Conservation (phyloP, 129 eudicot species). For the Tagetes erecta region DNA sequence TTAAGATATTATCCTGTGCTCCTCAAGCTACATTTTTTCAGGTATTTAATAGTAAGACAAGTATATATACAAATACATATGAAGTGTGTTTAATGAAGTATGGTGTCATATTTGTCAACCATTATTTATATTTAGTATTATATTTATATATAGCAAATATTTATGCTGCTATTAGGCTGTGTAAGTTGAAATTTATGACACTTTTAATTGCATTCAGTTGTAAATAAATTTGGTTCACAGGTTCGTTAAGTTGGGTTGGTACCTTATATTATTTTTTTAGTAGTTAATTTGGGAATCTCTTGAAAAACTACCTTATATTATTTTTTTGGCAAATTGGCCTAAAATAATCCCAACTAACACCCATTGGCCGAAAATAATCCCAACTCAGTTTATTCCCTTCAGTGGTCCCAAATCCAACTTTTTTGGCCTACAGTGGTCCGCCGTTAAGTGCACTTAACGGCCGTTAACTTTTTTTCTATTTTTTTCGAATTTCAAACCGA, state of each 20-base stretch:
- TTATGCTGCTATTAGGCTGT: slow-evolving; percentile 29
- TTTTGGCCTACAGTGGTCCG: too few relatives aligned
- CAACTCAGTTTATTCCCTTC: too few relatives aligned
- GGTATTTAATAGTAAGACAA: slow-evolving; percentile 29
- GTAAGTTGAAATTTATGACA: slow-evolving; percentile 33
- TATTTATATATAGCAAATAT: slow-evolving; percentile 32
- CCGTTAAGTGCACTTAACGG: too few relatives aligned
- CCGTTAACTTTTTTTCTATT: too few relatives aligned
- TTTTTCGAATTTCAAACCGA: too few relatives aligned
- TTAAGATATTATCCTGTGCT: slow-evolving; percentile 20
- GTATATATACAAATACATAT: slow-evolving; percentile 5
- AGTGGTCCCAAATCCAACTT: too few relatives aligned
- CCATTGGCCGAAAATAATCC: too few relatives aligned
- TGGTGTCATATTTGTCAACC: slow-evolving; percentile 23
- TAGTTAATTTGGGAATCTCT: neutral
- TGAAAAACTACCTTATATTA: neutral
- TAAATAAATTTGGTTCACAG: neutral
- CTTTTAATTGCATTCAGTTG: slow-evolving; percentile 23
- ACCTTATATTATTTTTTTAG: too few relatives aligned
- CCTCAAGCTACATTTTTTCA: slow-evolving; percentile 15
- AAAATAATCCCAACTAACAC: too few relatives aligned
- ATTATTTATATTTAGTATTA: slow-evolving; percentile 18
- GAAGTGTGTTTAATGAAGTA: slow-evolving; percentile 22
- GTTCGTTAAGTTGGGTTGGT: neutral
- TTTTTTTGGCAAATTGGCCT: too few relatives aligned